Percentiles rank a stretch among this genome's conserved stretches.
phyloP scores from a whole-genome alignment of 2,329 filamentous ascomycete genomes.

The Ophiocordyceps unilateralis region DNA sequence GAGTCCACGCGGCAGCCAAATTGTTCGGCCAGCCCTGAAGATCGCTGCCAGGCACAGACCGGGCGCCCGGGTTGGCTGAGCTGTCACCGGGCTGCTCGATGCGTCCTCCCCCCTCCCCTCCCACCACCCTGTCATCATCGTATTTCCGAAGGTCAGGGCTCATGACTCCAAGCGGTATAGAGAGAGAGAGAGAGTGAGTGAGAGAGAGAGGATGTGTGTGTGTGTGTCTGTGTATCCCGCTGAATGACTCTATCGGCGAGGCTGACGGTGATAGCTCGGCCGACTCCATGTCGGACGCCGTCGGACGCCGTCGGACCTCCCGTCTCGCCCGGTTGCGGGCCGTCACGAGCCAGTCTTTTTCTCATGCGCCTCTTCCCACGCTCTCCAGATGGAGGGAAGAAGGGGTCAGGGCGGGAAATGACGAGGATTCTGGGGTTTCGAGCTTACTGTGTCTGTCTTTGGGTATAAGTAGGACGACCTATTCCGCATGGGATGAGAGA shows the following conservation, averaged over 20 bases:
- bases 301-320: neutral
- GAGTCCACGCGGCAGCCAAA: neutral
- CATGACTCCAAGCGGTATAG: neutral
- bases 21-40: neutral
- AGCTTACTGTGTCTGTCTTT: neutral
- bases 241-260: neutral
- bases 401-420: neutral
- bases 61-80: neutral
- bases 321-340: neutral
- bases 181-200: too few relatives aligned
- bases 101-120: neutral
- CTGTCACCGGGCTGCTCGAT: neutral
- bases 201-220: too few relatives aligned
- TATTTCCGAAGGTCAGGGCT: neutral
- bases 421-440: neutral
- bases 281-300: neutral
- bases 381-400: neutral
- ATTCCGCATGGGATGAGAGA: neutral
- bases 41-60: neutral
- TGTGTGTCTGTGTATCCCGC: too few relatives aligned
- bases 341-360: neutral
- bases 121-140: neutral
- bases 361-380: neutral
- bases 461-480: neutral
- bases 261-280: neutral